phyloP scores from a whole-genome alignment of 345 rosid species.

The Camelina sativa region DNA sequence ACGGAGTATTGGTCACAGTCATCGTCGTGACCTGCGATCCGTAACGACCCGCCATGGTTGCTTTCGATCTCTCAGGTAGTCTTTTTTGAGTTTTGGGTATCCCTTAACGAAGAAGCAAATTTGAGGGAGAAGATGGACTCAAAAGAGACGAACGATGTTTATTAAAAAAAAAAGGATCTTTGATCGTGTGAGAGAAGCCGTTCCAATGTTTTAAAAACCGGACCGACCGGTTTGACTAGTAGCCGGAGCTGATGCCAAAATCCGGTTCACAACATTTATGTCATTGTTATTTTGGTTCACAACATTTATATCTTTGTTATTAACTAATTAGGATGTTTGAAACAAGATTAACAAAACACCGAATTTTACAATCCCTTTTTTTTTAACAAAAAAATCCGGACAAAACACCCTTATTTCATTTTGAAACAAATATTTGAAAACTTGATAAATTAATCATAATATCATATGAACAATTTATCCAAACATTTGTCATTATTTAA shows the following conservation, averaged over 20 bases:
- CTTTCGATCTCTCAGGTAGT: slow-evolving; percentile 37
- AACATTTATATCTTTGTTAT: background rate
- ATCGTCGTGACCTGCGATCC: slow-evolving; percentile 57
- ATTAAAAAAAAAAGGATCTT: background rate
- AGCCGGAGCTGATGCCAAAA: no score
- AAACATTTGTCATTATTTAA: no score
- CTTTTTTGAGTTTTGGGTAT: slow-evolving; percentile 5
- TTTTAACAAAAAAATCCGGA: no score
- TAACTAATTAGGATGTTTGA: no score
- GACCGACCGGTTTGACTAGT: background rate
- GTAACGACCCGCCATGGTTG: slow-evolving; percentile 63
- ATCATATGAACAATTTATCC: no score
- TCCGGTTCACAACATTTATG: background rate
- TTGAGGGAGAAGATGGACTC: background rate
- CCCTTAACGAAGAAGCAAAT: slow-evolving; percentile 33
- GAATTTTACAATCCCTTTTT: no score
- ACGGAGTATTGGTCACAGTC: slow-evolving; percentile 81
- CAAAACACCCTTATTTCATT: no score
- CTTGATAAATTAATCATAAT: no score
- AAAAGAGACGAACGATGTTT: background rate
- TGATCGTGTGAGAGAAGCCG: background rate
- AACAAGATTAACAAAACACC: no score
- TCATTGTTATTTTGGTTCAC: background rate
- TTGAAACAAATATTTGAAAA: no score
- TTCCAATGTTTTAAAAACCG: background rate